Evolutionary conservation across 345 rosid genomes (phyloP).

Genomic region (Brassica rapa): DNA sequence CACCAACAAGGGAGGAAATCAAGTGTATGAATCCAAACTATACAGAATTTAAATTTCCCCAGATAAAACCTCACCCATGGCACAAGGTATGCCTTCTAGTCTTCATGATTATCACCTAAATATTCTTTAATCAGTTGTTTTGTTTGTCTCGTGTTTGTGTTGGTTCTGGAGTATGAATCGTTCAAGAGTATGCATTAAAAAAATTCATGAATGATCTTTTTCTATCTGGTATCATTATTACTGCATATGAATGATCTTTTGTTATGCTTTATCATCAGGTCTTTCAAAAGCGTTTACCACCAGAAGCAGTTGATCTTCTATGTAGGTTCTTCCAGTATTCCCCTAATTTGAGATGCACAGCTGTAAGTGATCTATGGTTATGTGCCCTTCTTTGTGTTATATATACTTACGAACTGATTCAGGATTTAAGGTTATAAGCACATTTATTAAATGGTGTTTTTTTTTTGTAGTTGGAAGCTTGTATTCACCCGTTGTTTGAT

Average conservation of each 20-base stretch:
- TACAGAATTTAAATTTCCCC: slow-evolving; percentile 88
- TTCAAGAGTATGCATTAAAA: background rate
- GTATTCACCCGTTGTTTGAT: slow-evolving; percentile 87
- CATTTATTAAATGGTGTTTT: background rate
- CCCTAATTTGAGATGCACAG: slow-evolving; percentile 93
- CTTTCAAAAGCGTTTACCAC: slow-evolving; percentile 81
- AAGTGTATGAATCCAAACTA: slow-evolving; percentile 97
- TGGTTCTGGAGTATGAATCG: background rate
- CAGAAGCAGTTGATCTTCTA: slow-evolving; percentile 98
- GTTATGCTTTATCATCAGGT: slow-evolving; percentile 32
- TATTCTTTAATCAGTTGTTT: slow-evolving; percentile 8
- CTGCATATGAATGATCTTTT: slow-evolving; percentile 4
- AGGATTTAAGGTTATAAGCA: background rate
- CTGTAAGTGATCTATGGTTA: slow-evolving; percentile 59
- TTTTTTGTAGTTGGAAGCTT: slow-evolving; percentile 74
- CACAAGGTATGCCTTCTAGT: slow-evolving; percentile 60
- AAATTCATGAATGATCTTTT: no score
- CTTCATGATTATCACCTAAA: slow-evolving; percentile 13
- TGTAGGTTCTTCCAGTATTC: slow-evolving; percentile 97
- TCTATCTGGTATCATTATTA: slow-evolving; percentile 2
- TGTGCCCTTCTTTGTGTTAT: background rate
- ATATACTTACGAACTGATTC: background rate
- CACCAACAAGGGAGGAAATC: slow-evolving; percentile 94
- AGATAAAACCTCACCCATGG: slow-evolving; percentile 97
- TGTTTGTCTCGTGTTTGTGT: background rate